A percentile compares a stretch with the other conserved stretches of the same genome.
These are phyloP conservation scores for Claviceps pazoutovae DNA, from an alignment of 2,329 filamentous ascomycete genomes.

Conservation along the genomic window DNA sequence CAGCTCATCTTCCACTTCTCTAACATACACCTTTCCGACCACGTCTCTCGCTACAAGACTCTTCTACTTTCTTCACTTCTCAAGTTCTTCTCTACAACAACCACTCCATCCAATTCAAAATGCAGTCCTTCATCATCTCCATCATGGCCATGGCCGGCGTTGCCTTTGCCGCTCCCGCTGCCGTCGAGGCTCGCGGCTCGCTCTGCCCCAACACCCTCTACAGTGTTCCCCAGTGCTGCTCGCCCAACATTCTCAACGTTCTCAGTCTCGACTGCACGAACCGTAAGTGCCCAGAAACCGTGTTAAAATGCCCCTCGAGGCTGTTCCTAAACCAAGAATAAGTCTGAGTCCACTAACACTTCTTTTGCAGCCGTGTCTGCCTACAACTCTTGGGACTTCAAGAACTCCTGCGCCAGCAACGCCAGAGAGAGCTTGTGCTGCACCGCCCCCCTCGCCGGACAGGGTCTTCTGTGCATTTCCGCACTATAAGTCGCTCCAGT, in stretches of 20 bases:
- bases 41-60: background rate
- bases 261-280: constrained; percentile 3
- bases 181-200: background rate
- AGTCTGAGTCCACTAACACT: background rate
- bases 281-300: constrained; percentile 2
- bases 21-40: too few relatives aligned
- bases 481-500: background rate
- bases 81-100: background rate
- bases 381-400: constrained; percentile 2
- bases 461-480: background rate
- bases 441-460: constrained; percentile 1
- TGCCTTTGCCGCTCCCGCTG: constrained; percentile 1
- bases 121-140: constrained; percentile 2
- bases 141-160: constrained; percentile 2
- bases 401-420: background rate
- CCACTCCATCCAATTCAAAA: background rate
- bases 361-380: background rate
- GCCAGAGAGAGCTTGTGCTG: constrained; percentile 6
- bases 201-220: constrained; percentile 4
- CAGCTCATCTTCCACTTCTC: background rate
- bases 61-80: background rate
- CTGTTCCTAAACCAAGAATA: too few relatives aligned
- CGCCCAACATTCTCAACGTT: constrained; percentile 2
- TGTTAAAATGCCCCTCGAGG: too few relatives aligned
- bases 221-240: constrained; percentile 6